Conservation (phyloP, 306 rosid genomes). For the Corylus americana region DNA sequence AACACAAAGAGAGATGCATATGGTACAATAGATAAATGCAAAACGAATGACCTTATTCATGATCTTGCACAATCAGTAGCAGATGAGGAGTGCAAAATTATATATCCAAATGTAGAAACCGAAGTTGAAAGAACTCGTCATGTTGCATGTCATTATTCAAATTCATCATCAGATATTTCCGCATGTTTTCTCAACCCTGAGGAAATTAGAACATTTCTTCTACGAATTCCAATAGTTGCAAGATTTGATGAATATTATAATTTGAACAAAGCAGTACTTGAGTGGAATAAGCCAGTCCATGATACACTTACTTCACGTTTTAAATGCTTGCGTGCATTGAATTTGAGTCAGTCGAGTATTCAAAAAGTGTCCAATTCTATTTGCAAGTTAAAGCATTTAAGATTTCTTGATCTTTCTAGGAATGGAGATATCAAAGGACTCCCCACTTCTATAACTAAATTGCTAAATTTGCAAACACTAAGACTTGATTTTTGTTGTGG, state of each 20-base stretch:
- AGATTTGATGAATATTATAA: too few species aligned
- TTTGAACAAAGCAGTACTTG: not conserved
- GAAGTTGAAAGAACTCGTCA: not conserved
- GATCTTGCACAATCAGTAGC: constrained; percentile 6
- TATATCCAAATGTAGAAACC: not conserved
- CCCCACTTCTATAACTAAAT: not conserved
- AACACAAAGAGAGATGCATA: too few species aligned
- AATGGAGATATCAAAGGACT: not conserved
- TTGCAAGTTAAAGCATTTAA: constrained; percentile 1
- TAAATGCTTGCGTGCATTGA: not conserved
- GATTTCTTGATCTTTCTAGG: not conserved
- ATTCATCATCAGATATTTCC: not conserved
- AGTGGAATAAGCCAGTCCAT: too few species aligned
- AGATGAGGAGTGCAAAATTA: not conserved
- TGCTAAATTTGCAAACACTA: not conserved
- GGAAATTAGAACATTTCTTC: constrained; percentile 6
- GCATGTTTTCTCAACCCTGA: not conserved
- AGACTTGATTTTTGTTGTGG: too few species aligned
- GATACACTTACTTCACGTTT: too few species aligned
- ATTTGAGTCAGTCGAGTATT: not conserved
- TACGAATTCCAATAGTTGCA: not conserved
- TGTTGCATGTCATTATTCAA: not conserved
- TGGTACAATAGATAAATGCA: too few species aligned
- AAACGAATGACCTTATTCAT: too few species aligned
- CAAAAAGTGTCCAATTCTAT: not conserved